A percentile compares a stretch with the other conserved stretches of the same genome.
phyloP scores from a whole-genome alignment of 352 stramenopile genomes.

The Bremia lactucae region DNA sequence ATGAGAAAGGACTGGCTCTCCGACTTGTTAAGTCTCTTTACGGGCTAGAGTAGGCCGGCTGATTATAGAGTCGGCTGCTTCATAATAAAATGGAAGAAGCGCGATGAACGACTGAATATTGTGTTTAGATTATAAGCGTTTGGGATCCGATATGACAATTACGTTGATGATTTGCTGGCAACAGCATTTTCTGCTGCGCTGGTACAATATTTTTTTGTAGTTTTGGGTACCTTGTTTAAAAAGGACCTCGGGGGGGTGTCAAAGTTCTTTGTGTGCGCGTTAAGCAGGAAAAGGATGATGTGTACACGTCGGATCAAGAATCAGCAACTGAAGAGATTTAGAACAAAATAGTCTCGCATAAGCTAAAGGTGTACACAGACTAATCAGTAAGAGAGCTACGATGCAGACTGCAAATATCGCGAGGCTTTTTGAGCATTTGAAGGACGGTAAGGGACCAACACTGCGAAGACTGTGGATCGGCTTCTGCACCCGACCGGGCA shows the following conservation, averaged over 20 bases:
- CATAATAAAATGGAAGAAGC: too few species aligned
- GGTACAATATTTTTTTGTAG: slow-evolving; percentile 1
- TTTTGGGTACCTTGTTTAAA: slow-evolving; percentile 8
- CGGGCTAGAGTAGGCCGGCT: too few species aligned
- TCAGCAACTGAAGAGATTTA: slow-evolving; percentile 10
- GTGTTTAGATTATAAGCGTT: not conserved
- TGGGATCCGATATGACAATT: too few species aligned
- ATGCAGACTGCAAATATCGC: not conserved
- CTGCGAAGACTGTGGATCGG: slow-evolving; percentile 15
- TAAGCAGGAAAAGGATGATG: not conserved
- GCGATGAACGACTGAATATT: too few species aligned
- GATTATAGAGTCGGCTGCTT: too few species aligned
- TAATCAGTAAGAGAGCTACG: too few species aligned
- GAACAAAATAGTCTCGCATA: slow-evolving; percentile 9
- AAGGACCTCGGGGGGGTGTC: slow-evolving; percentile 17
- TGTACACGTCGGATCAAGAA: too few species aligned
- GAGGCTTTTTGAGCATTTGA: not conserved
- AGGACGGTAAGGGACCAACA: slow-evolving; percentile 1
- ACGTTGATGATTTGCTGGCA: slow-evolving; percentile 15
- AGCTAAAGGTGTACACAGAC: slow-evolving; percentile 15
- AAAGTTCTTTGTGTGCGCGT: slow-evolving; percentile 25
- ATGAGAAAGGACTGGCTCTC: too few species aligned
- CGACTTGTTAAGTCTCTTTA: too few species aligned
- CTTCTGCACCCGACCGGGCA: slow-evolving; percentile 9
- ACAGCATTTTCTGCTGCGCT: slow-evolving; percentile 1